These are phyloP conservation scores for Fusarium solani-melongenae DNA, from an alignment of 2,329 filamentous ascomycete species.

Conservation along the genomic window DNA sequence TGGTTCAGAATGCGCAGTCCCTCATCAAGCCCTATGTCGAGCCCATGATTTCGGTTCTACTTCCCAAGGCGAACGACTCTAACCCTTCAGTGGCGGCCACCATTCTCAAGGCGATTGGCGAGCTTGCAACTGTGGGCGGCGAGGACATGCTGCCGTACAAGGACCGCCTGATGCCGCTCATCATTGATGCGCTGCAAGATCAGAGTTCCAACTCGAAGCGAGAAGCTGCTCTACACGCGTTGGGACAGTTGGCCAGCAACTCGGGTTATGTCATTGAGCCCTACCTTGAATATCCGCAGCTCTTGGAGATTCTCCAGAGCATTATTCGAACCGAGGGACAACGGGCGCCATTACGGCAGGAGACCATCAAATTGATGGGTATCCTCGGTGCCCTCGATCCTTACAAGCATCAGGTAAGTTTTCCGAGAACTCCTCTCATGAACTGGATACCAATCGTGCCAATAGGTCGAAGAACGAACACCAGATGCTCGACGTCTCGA, in stretches of 20 bases:
- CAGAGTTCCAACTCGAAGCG: constrained; percentile 90
- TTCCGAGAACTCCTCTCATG: not conserved
- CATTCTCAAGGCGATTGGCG: constrained; percentile 93
- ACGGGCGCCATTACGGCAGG: constrained; percentile 84
- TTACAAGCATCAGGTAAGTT: constrained; percentile 83
- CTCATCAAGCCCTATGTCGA: constrained; percentile 97
- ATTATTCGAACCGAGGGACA: constrained; percentile 93
- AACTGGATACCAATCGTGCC: constrained; percentile 37
- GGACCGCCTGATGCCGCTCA: constrained; percentile 91
- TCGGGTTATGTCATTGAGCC: constrained; percentile 98
- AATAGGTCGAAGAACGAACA: constrained; percentile 87
- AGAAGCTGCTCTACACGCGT: constrained; percentile 88
- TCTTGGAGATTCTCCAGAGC: constrained; percentile 90
- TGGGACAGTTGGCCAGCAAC: constrained; percentile 94
- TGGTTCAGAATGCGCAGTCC: constrained; percentile 91
- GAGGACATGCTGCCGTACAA: constrained; percentile 95
- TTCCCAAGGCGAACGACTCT: constrained; percentile 88
- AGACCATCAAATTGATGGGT: constrained; percentile 96
- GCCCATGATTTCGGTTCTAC: constrained; percentile 92
- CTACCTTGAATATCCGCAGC: constrained; percentile 92
- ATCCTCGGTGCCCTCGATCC: constrained; percentile 95
- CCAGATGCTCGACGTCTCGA: constrained; percentile 78
- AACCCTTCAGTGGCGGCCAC: constrained; percentile 92
- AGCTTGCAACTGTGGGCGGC: constrained; percentile 92
- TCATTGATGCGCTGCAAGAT: constrained; percentile 93